Evolutionary conservation across 208 protist species (phyloP), one percentile per base, ranked within the genome.

Genomic region (Strigomonas oncopelti): DNA sequence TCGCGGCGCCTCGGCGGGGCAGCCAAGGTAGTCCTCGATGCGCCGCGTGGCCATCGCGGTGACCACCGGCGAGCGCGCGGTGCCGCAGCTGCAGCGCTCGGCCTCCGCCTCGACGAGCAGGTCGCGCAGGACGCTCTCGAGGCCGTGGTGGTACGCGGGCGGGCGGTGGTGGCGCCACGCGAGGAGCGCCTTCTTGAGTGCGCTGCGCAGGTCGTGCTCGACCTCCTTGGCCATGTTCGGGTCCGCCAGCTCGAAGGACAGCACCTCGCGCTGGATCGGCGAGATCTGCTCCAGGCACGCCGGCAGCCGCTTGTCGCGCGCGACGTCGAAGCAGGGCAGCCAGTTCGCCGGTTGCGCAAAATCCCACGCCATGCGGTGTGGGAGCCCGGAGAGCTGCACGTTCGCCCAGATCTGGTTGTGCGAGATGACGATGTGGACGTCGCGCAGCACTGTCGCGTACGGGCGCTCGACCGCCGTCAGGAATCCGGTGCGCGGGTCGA

Each of bases 401-500:
- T 94, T 94, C 16, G 82, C 84, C 85, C 85, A 94, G 8, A 92
- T 4, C 69, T 94, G 88, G 71, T 90, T 72, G 36, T 91, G 85
- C 32, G 85, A 92, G 22, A 92, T 22, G 56, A 94, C 84, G 67
- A 85, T 77, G 65, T 80, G 74, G 20, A 94, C 84, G 61, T 94
- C 88, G 34, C 65, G 70, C 52, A 94, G 77, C 34, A 80, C 68
- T 5, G 79, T 81, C 20, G 76, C 70, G 45, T 89, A 76, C 14
- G 85, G 88, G 32, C 78, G 66, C 46, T 80, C 78, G 0, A 81
- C 78, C 11, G 70, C 62, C 48, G 62, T 70, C 0, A 84, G 73
- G 32, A 58, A 71, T 1, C 88, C 88, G 4, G 77, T 83, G 64
- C 76, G 83, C 13, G 85, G 85, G 72, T 94, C 84, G 68, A 94